Evolutionary conservation across 1,284 basidiomycete genomes (phyloP).

Genomic region (Cronartium ribicola): DNA sequence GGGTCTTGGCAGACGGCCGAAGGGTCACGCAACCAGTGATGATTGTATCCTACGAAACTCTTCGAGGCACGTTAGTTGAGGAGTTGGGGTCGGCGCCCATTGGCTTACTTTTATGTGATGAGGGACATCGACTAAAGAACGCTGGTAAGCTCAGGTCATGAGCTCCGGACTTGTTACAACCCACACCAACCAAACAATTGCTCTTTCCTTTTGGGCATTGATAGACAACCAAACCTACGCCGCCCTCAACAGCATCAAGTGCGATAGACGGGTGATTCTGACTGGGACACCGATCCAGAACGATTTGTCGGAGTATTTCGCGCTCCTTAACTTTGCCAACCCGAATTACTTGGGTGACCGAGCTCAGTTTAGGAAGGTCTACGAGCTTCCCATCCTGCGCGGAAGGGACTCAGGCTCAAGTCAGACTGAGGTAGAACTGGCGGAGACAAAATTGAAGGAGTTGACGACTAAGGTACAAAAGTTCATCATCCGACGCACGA

Average conservation of each 20-base stretch:
- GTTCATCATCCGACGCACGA: conserved; percentile 96
- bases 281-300: conserved; percentile 97
- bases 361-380: conserved; percentile 92
- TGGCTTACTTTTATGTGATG: conserved; percentile 88
- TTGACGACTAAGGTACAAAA: conserved; percentile 84
- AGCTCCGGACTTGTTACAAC: neutral
- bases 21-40: conserved; percentile 90
- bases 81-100: conserved; percentile 75
- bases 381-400: conserved; percentile 86
- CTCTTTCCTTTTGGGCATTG: neutral
- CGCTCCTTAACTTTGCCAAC: conserved; percentile 92
- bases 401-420: conserved; percentile 89
- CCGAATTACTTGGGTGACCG: conserved; percentile 90
- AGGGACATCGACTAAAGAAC: conserved; percentile 96
- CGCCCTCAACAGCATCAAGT: conserved; percentile 75
- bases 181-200: neutral
- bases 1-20: conserved; percentile 78
- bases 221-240: conserved; percentile 65
- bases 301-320: conserved; percentile 94
- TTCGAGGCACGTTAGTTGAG: conserved; percentile 68
- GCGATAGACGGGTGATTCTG: conserved; percentile 89
- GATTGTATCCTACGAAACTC: conserved; percentile 98
- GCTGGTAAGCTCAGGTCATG: conserved; percentile 61
- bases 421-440: conserved; percentile 71
- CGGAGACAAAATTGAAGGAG: conserved; percentile 89